Conservation (phyloP, 148 eudicot species). For the Silene uniflora region DNA sequence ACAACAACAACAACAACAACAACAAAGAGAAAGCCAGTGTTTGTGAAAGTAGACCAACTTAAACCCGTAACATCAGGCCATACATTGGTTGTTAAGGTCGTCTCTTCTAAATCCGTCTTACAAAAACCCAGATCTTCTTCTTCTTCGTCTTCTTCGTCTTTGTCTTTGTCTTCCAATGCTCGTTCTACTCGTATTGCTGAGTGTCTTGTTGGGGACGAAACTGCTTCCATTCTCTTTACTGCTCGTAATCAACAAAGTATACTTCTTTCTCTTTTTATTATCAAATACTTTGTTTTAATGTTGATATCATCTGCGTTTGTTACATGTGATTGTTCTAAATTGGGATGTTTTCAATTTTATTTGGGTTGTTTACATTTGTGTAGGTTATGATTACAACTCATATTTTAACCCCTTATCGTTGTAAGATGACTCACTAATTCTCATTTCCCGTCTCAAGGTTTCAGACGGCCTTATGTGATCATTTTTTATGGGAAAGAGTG, state of each 20-base stretch:
- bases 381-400: background rate
- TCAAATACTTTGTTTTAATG: background rate
- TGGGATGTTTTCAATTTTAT: background rate
- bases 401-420: background rate
- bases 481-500: too few relatives aligned
- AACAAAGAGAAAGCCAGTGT: slow-evolving; percentile 43
- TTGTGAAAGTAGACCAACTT: slow-evolving; percentile 35
- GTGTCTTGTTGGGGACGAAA: slow-evolving; percentile 43
- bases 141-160: slow-evolving; percentile 18
- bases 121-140: slow-evolving; percentile 29
- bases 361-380: background rate
- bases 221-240: slow-evolving; percentile 36
- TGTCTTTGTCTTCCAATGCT: slow-evolving; percentile 19
- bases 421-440: background rate
- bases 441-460: too few relatives aligned
- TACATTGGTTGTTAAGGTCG: slow-evolving; percentile 38
- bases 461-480: too few relatives aligned
- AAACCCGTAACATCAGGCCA: slow-evolving; percentile 37
- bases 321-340: background rate
- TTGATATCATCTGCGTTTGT: background rate
- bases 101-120: slow-evolving; percentile 30
- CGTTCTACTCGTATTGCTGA: slow-evolving; percentile 35
- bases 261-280: background rate
- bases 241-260: slow-evolving; percentile 46
- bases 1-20: slow-evolving; percentile 5